These are phyloP conservation scores for Ustilago sp. DNA, from an alignment of 1,284 basidiomycete species.

Conservation along the genomic window DNA sequence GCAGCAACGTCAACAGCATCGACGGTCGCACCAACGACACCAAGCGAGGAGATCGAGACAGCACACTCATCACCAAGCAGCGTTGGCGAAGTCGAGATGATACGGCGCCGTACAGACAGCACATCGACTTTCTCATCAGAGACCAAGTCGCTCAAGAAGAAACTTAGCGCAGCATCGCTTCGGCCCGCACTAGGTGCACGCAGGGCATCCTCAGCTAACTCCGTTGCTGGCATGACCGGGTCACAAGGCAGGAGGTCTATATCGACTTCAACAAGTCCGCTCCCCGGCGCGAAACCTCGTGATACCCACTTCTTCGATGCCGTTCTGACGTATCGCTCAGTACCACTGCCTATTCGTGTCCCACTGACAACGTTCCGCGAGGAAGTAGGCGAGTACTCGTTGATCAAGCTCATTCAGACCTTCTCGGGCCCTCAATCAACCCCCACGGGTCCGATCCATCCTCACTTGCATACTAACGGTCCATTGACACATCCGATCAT, in stretches of 20 bases:
- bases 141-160: slow-evolving; percentile 45
- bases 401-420: slow-evolving; percentile 88
- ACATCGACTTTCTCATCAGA: slow-evolving; percentile 44
- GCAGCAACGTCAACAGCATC: not conserved
- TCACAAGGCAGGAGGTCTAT: slow-evolving; percentile 27
- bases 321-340: slow-evolving; percentile 76
- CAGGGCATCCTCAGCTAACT: slow-evolving; percentile 44
- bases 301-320: slow-evolving; percentile 96
- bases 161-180: slow-evolving; percentile 40
- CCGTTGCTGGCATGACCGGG: slow-evolving; percentile 14
- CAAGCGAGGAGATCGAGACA: slow-evolving; percentile 21
- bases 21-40: not conserved
- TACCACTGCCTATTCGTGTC: slow-evolving; percentile 52
- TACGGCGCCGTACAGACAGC: slow-evolving; percentile 43
- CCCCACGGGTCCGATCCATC: slow-evolving; percentile 81
- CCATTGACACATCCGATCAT: slow-evolving; percentile 91
- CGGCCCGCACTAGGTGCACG: slow-evolving; percentile 36
- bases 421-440: slow-evolving; percentile 77
- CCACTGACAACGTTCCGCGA: slow-evolving; percentile 73
- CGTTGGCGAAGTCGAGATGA: slow-evolving; percentile 5
- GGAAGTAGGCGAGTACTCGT: slow-evolving; percentile 97
- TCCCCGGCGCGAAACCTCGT: slow-evolving; percentile 65
- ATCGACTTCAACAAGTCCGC: slow-evolving; percentile 13
- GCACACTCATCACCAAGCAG: slow-evolving; percentile 16
- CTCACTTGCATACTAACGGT: slow-evolving; percentile 92